A percentile compares a stretch with the other conserved stretches of the same genome.
phyloP scores from a whole-genome alignment of 2,329 filamentous ascomycete species.

The Cladophialophora chaetospira region DNA sequence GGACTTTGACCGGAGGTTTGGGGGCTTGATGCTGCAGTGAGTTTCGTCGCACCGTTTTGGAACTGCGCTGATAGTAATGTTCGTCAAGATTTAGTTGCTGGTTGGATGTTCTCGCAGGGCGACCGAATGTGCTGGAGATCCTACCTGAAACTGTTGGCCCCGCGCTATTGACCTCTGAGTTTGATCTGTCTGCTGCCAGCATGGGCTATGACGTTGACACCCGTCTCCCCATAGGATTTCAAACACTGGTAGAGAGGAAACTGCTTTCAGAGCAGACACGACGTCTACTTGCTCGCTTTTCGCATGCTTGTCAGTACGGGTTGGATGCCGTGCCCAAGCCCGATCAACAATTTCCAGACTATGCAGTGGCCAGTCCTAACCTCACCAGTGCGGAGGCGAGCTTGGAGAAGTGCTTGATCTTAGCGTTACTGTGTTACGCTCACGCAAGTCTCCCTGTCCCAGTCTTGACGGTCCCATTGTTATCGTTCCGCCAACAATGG shows the following conservation, averaged over 20 bases:
- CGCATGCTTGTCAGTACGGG: slow-evolving; percentile 4
- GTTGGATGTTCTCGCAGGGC: slow-evolving; percentile 3
- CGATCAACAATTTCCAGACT: background rate
- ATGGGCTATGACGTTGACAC: background rate
- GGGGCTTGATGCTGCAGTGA: background rate
- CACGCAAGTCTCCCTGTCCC: too few species aligned
- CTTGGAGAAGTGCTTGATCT: slow-evolving; percentile 7
- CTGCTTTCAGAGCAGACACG: background rate
- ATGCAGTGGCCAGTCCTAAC: background rate
- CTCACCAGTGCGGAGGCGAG: background rate
- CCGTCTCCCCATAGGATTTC: background rate
- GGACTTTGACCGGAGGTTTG: background rate
- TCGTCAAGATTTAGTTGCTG: background rate
- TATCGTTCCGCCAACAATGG: too few species aligned
- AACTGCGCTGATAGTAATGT: background rate
- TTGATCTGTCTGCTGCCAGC: background rate
- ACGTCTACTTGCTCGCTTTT: slow-evolving; percentile 3
- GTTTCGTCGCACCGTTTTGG: background rate
- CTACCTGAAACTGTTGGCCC: background rate
- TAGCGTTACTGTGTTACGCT: slow-evolving; percentile 6
- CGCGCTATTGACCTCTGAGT: background rate
- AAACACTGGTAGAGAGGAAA: background rate
- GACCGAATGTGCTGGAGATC: slow-evolving; percentile 6
- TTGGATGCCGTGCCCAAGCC: background rate
- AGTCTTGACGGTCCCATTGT: too few species aligned